Evolutionary conservation across 345 rosid species (phyloP).

Genomic region (Populus tremula): DNA sequence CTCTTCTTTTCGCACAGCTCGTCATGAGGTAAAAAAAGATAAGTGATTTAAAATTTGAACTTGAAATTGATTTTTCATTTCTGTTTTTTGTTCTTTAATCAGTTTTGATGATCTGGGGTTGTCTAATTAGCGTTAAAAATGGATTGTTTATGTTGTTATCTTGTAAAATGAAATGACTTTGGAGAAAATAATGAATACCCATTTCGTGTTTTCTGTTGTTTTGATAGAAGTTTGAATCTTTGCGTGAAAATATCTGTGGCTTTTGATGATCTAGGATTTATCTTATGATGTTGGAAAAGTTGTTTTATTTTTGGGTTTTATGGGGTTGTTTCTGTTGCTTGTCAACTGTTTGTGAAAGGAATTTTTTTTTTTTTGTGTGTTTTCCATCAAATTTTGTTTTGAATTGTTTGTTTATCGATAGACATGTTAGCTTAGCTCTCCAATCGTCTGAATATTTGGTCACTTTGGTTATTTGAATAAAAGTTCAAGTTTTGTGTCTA

Average conservation of each 20-base stretch:
- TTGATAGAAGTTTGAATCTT: not conserved
- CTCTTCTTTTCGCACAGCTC: constrained; percentile 38
- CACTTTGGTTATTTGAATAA: not conserved
- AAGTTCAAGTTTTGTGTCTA: not conserved
- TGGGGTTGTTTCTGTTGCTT: not conserved
- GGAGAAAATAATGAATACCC: not conserved
- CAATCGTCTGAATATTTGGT: not conserved
- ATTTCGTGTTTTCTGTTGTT: not conserved
- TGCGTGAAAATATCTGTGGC: not conserved
- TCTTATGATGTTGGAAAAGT: not conserved
- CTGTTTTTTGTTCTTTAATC: not conserved
- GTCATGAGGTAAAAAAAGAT: constrained; percentile 36
- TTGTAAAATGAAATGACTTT: not conserved
- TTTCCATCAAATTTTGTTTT: not conserved
- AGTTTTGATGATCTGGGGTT: constrained; percentile 7
- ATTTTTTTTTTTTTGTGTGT: not conserved
- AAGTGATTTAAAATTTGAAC: not conserved
- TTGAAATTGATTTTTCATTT: not conserved
- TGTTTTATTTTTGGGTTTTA: no score
- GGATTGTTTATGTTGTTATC: not conserved
- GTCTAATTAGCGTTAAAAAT: not conserved
- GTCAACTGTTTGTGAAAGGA: not conserved
- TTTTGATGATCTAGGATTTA: not conserved
- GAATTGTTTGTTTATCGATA: not conserved
- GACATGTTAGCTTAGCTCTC: not conserved